Evolutionary conservation across 176 grass and related monocot species (phyloP), one percentile per base, ranked within the genome.

Genomic region (Calamus simplicifolius): DNA sequence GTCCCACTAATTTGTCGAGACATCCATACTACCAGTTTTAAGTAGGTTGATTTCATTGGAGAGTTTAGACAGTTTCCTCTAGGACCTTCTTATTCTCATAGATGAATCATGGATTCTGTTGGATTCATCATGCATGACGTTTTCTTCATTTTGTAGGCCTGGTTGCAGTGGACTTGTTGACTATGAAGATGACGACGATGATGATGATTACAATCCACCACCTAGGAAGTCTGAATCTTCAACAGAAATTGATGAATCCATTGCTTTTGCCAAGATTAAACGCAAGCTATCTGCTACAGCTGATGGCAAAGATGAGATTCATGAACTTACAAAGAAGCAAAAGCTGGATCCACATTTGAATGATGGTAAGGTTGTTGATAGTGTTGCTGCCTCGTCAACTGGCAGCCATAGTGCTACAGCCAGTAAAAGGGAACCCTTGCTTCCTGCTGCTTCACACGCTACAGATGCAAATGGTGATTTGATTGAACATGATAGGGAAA

Each of bases 121-220:
- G 8, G 35, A 43, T 43, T 7, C 35, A 43, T 35, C 31, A 8
- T 43, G 35, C 10, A 12, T 43, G 10, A 13, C 6, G 12, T 43
- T 43, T 43, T 43, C 35, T 43, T 43, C 35, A 57, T 84, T 51
- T 35, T 51, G 77, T 68, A 90, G 86, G 78, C 55, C 73, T 70
- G 76, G 62, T 73, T 68, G 78, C 71, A 63, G 57, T 70, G 86
- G 68, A 56, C 77, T 69, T 82, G 80, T 72, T 35, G 74, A 84
- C 52, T 73, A 76, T 77, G 82, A 81, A 5, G 57, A 99, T 17
- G 94, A 99, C 0, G 70, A 83, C 0, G 93, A 98, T 0, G 93
- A 98, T 5, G 63, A 77, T 50, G 53, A 72, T 64, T 80, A 87
- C 57, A 81, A 82, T 19, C 71, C 80, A 67, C 74, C 77, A 57